Evolutionary conservation across 805 yeast genomes (phyloP), one percentile per base, ranked within the genome.

Genomic region (Saccharomyces paradoxus): DNA sequence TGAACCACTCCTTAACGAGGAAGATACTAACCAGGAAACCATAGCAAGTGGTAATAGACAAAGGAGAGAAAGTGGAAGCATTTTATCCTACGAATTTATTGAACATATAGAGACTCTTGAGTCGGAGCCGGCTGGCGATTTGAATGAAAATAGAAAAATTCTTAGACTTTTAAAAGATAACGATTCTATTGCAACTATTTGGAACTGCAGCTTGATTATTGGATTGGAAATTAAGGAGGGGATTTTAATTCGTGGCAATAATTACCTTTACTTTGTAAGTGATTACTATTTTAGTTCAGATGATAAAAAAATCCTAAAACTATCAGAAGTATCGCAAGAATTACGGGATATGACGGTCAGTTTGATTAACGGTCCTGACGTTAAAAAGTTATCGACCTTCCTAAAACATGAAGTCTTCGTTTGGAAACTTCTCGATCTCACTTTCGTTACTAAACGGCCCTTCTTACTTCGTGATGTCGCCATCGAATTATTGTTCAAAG

Each of bases 221-320:
- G 96, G 96, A 0, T 71, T 89, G n/a, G 87, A 83, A 30, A 82
- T 90, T 1, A 73, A 78, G 17, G 96, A 89, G 63, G 87, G 92
- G 14, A 75, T 89, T 41, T 71, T 89, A 67, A 86, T 89, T 28
- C 66, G 84, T 41, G 96, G 96, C 0, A 71, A 76, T 2, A 72
- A 75, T 4, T 83, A 85, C 62, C 60, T 87, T 8, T 90, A 89
- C 62, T 71, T 88, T 60, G 80, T 86, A 53, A 87, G 82, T 55
- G 81, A 82, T 61, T 89, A 84, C 65, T 86, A 80, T 58, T 78
- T 79, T 46, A 57, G 73, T 1, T 71, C 60, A 59, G 71, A 72
- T 58, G 80, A 75, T 53, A 83, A 71, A 59, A 63, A 86, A 52
- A 76, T 89, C 5, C 75, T 86, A 24, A 87, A 85, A 59, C 77